Evolutionary conservation across 2,329 filamentous ascomycete genomes (phyloP).

Genomic region (Thyridium curvatum): DNA sequence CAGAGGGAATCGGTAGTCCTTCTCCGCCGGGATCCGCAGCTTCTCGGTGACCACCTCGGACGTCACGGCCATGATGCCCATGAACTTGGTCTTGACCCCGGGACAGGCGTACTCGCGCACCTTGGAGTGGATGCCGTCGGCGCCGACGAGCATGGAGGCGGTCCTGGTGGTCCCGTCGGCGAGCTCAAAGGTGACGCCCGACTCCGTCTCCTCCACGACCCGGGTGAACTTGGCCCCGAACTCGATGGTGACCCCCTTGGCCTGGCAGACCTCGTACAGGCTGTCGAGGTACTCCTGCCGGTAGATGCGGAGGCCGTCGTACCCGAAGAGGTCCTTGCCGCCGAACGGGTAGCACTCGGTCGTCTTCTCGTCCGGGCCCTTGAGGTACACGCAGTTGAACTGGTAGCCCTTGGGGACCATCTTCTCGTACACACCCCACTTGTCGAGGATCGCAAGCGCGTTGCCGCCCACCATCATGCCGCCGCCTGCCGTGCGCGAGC

Average conservation of each 20-base stretch:
- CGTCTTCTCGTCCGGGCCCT: conserved; percentile 21
- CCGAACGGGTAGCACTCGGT: conserved; percentile 42
- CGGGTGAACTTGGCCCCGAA: conserved; percentile 41
- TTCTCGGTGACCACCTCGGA: conserved; percentile 23
- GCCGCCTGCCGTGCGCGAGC: conserved; percentile 36
- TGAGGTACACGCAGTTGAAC: conserved; percentile 44
- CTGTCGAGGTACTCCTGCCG: conserved; percentile 42
- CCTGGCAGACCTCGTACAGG: conserved; percentile 19
- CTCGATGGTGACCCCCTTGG: conserved; percentile 29
- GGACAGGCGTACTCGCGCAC: conserved; percentile 41
- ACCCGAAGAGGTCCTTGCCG: conserved; percentile 39
- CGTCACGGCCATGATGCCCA: conserved; percentile 34
- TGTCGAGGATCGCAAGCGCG: conserved; percentile 46
- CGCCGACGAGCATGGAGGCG: conserved; percentile 39
- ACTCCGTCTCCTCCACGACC: conserved; percentile 30
- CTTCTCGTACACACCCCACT: conserved; percentile 38
- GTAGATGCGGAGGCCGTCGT: conserved; percentile 47
- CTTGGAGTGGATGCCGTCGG: conserved; percentile 46
- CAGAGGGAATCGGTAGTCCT: conserved; percentile 30
- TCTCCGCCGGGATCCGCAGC: conserved; percentile 20
- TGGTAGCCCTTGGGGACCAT: conserved; percentile 38
- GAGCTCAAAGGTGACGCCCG: conserved; percentile 39
- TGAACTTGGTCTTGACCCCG: conserved; percentile 40
- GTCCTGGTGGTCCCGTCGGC: conserved; percentile 31
- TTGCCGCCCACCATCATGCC: conserved; percentile 56